phyloP scores from a whole-genome alignment of 2,329 filamentous ascomycete genomes.

The Trichoderma cornu-damae region DNA sequence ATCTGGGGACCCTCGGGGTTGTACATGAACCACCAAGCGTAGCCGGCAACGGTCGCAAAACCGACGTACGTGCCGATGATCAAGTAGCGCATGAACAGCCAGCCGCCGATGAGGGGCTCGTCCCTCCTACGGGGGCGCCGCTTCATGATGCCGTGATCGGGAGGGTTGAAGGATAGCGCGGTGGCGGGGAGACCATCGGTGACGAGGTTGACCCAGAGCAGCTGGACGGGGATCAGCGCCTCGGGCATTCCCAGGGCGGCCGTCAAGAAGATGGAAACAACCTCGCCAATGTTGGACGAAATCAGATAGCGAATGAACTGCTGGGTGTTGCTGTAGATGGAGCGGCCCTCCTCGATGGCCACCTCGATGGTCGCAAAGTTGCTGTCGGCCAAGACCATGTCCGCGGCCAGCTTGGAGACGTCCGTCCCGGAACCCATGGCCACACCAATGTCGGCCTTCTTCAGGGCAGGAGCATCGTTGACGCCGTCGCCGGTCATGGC shows the following conservation, averaged over 20 bases:
- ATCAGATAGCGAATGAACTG: conserved; percentile 99
- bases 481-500: conserved; percentile 99
- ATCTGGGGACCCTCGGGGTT: conserved; percentile 87
- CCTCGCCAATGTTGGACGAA: conserved; percentile 97
- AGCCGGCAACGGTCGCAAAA: conserved; percentile 88
- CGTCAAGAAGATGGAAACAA: conserved; percentile 97
- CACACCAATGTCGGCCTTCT: conserved; percentile 98
- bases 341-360: conserved; percentile 92
- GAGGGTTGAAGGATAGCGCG: conserved; percentile 93
- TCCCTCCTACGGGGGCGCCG: conserved; percentile 86
- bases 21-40: conserved; percentile 99
- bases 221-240: conserved; percentile 91
- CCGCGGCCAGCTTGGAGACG: conserved; percentile 90
- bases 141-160: conserved; percentile 98
- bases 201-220: conserved; percentile 97
- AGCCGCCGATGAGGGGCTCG: conserved; percentile 85
- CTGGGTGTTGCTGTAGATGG: conserved; percentile 99
- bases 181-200: conserved; percentile 96
- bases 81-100: conserved; percentile 97
- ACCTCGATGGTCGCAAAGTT: conserved; percentile 98
- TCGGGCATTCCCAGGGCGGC: conserved; percentile 96
- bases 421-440: conserved; percentile 98
- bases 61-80: conserved; percentile 95
- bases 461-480: conserved; percentile 94
- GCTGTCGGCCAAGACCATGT: conserved; percentile 98